Percentiles rank a stretch among this genome's conserved stretches.
These are phyloP conservation scores for Starmera dryadoides DNA, from an alignment of 805 yeast species.

Conservation along the genomic window DNA sequence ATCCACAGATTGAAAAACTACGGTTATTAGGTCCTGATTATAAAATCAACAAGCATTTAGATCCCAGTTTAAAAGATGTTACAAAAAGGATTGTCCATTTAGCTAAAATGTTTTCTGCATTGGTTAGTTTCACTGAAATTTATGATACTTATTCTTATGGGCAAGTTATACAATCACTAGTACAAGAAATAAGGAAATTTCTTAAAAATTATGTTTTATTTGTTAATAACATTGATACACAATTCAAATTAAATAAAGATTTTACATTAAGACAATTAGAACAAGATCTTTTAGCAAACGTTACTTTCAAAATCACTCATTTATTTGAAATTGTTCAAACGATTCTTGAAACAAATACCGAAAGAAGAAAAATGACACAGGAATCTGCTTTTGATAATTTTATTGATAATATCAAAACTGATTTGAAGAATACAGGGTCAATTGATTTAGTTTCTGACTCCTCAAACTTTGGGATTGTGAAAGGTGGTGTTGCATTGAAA, in stretches of 20 bases:
- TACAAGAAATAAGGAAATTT: constrained; percentile 46
- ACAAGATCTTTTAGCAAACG: constrained; percentile 33
- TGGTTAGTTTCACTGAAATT: constrained; percentile 51
- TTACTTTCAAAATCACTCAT: constrained; percentile 38
- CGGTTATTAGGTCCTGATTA: constrained; percentile 67
- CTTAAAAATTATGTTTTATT: constrained; percentile 29
- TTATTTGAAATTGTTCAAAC: constrained; percentile 48
- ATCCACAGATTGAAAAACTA: constrained; percentile 33
- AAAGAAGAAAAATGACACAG: constrained; percentile 25
- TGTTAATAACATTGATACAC: constrained; percentile 41
- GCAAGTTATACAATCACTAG: constrained; percentile 64
- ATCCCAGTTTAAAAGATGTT: constrained; percentile 64
- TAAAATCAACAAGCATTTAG: constrained; percentile 63
- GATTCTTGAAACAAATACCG: constrained; percentile 40
- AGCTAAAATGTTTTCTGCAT: constrained; percentile 57
- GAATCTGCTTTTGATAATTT: constrained; percentile 34
- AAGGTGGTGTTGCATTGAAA: constrained; percentile 72
- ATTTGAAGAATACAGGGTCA: constrained; percentile 32
- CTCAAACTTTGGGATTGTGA: constrained; percentile 44
- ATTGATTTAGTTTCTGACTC: constrained; percentile 48
- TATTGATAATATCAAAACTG: constrained; percentile 32
- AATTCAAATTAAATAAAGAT: constrained; percentile 36
- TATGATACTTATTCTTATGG: constrained; percentile 59
- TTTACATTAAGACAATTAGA: constrained; percentile 59
- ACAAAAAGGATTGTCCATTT: constrained; percentile 50